phyloP scores from a whole-genome alignment of 2,329 filamentous ascomycete species.

The Microcera coccophila region DNA sequence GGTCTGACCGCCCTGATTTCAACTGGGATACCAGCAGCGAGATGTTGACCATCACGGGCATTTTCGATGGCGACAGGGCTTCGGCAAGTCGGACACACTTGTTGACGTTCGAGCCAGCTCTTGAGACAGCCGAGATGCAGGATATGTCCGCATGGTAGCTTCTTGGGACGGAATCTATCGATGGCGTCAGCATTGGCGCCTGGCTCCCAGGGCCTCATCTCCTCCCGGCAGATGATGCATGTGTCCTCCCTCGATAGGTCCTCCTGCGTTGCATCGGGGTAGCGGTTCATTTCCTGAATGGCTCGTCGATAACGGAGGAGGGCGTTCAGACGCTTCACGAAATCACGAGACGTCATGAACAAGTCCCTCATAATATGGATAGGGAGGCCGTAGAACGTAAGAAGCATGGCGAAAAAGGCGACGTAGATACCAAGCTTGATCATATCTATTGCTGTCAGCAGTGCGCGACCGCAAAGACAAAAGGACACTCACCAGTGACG shows the following conservation, averaged over 20 bases:
- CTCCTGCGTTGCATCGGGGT: conserved; percentile 83
- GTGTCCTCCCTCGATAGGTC: conserved; percentile 85
- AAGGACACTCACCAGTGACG: conserved; percentile 59
- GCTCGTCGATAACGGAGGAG: conserved; percentile 87
- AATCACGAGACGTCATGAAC: conserved; percentile 89
- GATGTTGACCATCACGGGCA: conserved; percentile 25
- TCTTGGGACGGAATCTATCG: conserved; percentile 85
- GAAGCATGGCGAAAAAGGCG: conserved; percentile 87
- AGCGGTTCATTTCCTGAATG: conserved; percentile 89
- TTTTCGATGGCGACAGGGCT: conserved; percentile 59
- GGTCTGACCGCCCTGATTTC: conserved; percentile 26
- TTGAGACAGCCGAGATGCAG: conserved; percentile 91
- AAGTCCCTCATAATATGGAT: conserved; percentile 96
- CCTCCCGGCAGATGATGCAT: conserved; percentile 95
- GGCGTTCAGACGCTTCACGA: conserved; percentile 83
- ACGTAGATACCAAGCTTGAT: conserved; percentile 86
- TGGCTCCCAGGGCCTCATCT: conserved; percentile 78
- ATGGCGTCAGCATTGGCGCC: conserved; percentile 61
- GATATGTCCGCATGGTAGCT: conserved; percentile 93
- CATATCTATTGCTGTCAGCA: conserved; percentile 58
- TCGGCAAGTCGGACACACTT: conserved; percentile 93
- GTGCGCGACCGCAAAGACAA: conserved; percentile 10
- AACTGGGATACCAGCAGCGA: conserved; percentile 29
- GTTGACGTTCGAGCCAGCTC: conserved; percentile 95
- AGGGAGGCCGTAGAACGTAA: conserved; percentile 90